Base-by-base conservation (phyloP, 73 alveolate genomes). In the Blepharisma japonicum region DNA sequence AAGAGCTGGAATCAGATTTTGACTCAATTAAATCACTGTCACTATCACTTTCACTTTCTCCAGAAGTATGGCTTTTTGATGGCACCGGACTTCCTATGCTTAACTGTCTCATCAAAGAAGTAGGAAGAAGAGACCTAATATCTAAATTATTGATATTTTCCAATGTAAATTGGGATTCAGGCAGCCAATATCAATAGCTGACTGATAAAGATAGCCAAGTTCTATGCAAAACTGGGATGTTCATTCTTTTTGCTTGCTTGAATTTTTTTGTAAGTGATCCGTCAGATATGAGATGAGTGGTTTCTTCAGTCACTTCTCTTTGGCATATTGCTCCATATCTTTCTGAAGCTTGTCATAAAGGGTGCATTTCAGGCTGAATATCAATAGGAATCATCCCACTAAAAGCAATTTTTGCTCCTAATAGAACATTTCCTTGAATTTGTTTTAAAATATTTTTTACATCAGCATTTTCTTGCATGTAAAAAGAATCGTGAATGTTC, bases 81-180 rank as follows among this genome's bases (percentile, higher is more conserved):
- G 67, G 27, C 23, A 14, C 67, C 5, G 67, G 23, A 20, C 23
- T 53, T 53, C 23, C 67, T 20, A 53, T 11, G 27, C 27, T 14
- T 11, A 14, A 14, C 67, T 20, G n/a, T 53, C 74, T 61, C 14
- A 25, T 61, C 38, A 14, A 14, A 0, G 23, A 20, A 25, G 23
- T 25, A 25, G 14, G 14, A 11, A 18, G n/a, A 11, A 61, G 39
- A n/a, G 46, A 8, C 4, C 46, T n/a, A 9, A 61, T 61, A 61
- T 61, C 74, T 14, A 61, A 61, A 25, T 61, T 61, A 14, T 25
- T 25, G 11, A 61, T 25, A 61, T 61, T 61, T 25, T 61, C 74
- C 14, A 61, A 5, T 18, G 39, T 61, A 39, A 61, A 61, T 8
- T 61, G 23, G 5, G 39, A n/a, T 25, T 61, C 74, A 18, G 74